These are phyloP conservation scores for Cercospora janseana DNA, from an alignment of 2,329 filamentous ascomycete genomes.

Conservation along the genomic window DNA sequence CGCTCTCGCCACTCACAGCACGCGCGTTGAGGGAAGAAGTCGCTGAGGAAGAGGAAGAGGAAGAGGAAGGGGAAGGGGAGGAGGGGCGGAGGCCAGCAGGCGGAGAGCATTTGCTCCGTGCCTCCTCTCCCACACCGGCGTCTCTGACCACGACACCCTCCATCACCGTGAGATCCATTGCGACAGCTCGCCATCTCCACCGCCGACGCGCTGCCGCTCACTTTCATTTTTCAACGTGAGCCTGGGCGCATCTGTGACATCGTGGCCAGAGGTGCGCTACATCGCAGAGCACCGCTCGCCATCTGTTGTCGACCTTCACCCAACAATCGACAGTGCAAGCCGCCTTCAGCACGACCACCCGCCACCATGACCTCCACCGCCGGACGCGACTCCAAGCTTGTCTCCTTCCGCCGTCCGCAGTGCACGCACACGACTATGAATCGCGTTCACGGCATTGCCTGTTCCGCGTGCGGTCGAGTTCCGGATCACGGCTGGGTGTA, in stretches of 20 bases:
- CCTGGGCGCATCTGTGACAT: too few species aligned
- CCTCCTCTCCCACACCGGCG: too few species aligned
- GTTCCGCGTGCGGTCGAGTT: slow-evolving; percentile 56
- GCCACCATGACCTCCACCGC: slow-evolving; percentile 4
- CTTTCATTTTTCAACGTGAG: slow-evolving; percentile 1
- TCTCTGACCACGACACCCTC: too few species aligned
- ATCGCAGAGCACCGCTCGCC: too few species aligned
- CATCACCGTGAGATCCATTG: not conserved
- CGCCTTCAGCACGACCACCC: slow-evolving; percentile 12
- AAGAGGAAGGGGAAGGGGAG: too few species aligned
- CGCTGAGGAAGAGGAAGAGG: too few species aligned
- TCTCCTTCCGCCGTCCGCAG: slow-evolving; percentile 30
- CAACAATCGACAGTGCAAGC: slow-evolving; percentile 21
- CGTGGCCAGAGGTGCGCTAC: too few species aligned
- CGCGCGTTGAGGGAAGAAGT: not conserved
- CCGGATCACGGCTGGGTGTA: slow-evolving; percentile 71
- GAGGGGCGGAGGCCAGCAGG: too few species aligned
- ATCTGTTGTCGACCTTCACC: not conserved
- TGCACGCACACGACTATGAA: slow-evolving; percentile 71
- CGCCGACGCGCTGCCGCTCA: not conserved
- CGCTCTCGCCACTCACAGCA: too few species aligned
- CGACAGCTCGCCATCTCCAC: not conserved
- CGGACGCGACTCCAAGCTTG: slow-evolving; percentile 4
- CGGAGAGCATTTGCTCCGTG: too few species aligned
- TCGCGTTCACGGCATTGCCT: slow-evolving; percentile 60